A percentile compares a stretch with the other conserved stretches of the same genome.
These are phyloP conservation scores for Solanum clarkiae DNA, from an alignment of 257 asterid genomes.

Conservation along the genomic window DNA sequence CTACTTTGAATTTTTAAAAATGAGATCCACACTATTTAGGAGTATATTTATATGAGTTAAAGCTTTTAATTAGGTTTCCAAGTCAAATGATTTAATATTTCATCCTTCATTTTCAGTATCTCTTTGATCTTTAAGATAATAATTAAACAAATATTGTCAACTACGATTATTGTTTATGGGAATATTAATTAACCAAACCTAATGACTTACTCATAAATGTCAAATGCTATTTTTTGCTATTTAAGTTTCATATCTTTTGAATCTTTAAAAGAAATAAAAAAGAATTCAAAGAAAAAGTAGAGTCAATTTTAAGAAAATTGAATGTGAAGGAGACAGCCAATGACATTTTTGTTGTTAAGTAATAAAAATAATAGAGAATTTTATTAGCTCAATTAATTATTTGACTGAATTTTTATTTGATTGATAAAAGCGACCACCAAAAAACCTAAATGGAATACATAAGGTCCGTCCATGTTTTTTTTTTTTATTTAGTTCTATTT, in stretches of 20 bases:
- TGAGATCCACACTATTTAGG: not conserved
- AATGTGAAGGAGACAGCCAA: not conserved
- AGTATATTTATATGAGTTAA: not conserved
- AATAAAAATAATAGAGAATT: not conserved
- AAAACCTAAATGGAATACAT: no score
- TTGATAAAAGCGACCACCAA: no score
- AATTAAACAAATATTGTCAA: slow-evolving; percentile 13
- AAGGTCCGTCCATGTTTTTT: no score
- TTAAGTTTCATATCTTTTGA: not conserved
- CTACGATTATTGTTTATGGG: not conserved
- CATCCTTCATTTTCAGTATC: slow-evolving; percentile 25
- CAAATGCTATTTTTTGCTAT: not conserved
- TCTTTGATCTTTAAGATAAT: slow-evolving; percentile 13
- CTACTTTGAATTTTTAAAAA: not conserved
- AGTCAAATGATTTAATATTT: slow-evolving; percentile 35
- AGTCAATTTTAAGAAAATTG: not conserved
- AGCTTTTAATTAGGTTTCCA: not conserved
- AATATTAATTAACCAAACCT: not conserved
- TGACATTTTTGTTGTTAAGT: not conserved
- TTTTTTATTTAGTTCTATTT: no score
- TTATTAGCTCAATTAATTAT: not conserved
- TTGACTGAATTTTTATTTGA: no score
- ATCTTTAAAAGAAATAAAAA: not conserved
- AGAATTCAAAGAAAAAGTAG: not conserved
- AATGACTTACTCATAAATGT: not conserved